Evolutionary conservation across 768 basidiomycete genomes (phyloP).

Genomic region (Austroboletus festivus): DNA sequence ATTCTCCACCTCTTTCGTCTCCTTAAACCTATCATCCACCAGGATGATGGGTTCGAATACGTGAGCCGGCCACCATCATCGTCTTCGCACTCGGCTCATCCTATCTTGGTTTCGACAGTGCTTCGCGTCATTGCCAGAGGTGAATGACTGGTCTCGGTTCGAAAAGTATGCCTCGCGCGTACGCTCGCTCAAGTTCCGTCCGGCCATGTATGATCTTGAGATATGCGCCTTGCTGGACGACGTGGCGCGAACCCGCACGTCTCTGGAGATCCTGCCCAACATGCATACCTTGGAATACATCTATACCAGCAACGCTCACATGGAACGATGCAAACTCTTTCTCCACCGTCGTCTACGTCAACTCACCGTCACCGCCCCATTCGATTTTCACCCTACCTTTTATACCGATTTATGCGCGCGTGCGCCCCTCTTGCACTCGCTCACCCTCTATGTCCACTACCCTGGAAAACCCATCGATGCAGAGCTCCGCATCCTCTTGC

Average conservation of each 20-base stretch:
- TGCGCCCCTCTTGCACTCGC: constrained; percentile 46
- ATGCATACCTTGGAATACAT: constrained; percentile 51
- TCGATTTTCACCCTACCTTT: constrained; percentile 13
- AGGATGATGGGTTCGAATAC: constrained; percentile 18
- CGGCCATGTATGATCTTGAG: constrained; percentile 14
- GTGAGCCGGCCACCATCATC: constrained; percentile 6
- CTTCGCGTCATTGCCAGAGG: constrained; percentile 41
- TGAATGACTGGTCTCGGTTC: constrained; percentile 55
- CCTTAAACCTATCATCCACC: constrained; percentile 42
- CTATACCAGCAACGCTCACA: constrained; percentile 18
- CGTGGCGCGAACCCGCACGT: constrained; percentile 53
- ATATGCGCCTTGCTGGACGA: constrained; percentile 39
- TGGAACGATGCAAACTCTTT: constrained; percentile 47
- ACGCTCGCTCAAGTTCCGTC: constrained; percentile 32
- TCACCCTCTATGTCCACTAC: constrained; percentile 45
- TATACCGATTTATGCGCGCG: constrained; percentile 43
- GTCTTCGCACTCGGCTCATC: background rate
- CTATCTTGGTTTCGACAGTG: constrained; percentile 26
- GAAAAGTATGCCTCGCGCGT: constrained; percentile 52
- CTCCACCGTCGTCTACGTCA: constrained; percentile 52
- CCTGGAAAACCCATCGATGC: constrained; percentile 41
- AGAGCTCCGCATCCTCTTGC: constrained; percentile 39
- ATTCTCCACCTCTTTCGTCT: constrained; percentile 44
- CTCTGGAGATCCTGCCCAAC: constrained; percentile 52
- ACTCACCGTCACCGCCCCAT: constrained; percentile 32